Evolutionary conservation across 2,329 filamentous ascomycete genomes (phyloP), one percentile per base, ranked within the genome.

Genomic region (Claviceps sp.): DNA sequence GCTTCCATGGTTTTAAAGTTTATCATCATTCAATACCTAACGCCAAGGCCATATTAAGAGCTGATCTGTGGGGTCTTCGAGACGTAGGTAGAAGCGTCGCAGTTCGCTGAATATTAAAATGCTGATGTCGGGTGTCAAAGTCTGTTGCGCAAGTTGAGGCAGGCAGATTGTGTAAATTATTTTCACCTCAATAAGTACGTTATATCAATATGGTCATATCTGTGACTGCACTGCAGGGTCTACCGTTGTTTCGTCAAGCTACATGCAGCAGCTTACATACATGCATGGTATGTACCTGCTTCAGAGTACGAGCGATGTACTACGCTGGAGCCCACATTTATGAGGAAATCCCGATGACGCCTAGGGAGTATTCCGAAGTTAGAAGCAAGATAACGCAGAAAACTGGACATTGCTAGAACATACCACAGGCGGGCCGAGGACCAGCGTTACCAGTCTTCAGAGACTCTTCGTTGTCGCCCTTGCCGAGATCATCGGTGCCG

Each of bases 361-460:
- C 84, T 86, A 51, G 48, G 22, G 45, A 34, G 30, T 34, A 11
- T 34, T 4, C 20, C 26, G 60, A 53, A 57, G 55, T 57, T 55
- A 54, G 47, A 18, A 5, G n/a, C 36, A 4, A n/a, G 13, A 5
- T n/a, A 6, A 30, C 2, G n/a, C 13, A 40, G 37, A 3, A 11
- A 24, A 5, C 20, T 43, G 14, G 26, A 20, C 1, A 20, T 6
- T 18, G 36, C 14, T 20, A 71, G 24, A 13, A 71, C 80, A 68
- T 79, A 87, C 93, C 93, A 75, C 93, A 98, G 69, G 93, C 93
- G 68, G 93, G 93, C 67, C 93, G 88, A 62, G 76, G 71, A 64
- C 93, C 93, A 67, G 93, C 93, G 70, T 97, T 98, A 61, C 93
- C 93, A 59, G 93, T 98, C 85, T 94, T 96, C 78, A 94, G 89